Conservation (phyloP, 1,139 yeast species). For the Blastobotrys apis region DNA sequence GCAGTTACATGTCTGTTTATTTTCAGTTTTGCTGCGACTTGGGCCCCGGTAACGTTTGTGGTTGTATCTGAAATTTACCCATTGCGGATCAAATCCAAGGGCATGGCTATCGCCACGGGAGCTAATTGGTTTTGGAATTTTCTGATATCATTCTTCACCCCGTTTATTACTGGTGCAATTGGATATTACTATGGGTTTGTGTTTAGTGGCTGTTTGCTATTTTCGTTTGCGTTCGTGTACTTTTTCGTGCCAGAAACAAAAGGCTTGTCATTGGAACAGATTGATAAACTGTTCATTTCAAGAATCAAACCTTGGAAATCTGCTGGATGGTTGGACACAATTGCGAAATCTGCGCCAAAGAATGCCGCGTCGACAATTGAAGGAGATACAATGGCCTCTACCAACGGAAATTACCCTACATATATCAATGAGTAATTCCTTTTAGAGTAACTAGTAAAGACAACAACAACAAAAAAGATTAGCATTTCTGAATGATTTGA, state of each 20-base stretch:
- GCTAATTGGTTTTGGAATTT: conserved; percentile 80
- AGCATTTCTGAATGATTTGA: too few relatives aligned
- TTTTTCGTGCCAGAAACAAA: conserved; percentile 68
- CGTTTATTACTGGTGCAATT: conserved; percentile 45
- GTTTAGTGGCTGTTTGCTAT: conserved; percentile 68
- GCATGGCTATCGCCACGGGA: conserved; percentile 65
- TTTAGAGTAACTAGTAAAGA: too few relatives aligned
- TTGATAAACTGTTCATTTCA: conserved; percentile 37
- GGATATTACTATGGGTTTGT: conserved; percentile 66
- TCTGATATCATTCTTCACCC: conserved; percentile 47
- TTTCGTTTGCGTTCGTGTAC: conserved; percentile 57
- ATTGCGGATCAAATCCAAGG: conserved; percentile 70
- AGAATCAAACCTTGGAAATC: conserved; percentile 9
- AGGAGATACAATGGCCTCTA: not conserved
- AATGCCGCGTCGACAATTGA: too few relatives aligned
- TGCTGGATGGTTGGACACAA: conserved; percentile 4
- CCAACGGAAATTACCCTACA: not conserved
- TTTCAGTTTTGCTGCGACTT: conserved; percentile 77
- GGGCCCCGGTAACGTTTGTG: conserved; percentile 84
- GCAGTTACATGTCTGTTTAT: conserved; percentile 74
- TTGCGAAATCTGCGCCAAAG: not conserved
- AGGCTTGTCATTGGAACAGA: conserved; percentile 70
- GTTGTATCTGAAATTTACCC: conserved; percentile 77
- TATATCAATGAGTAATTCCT: too few relatives aligned
- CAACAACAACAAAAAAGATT: too few relatives aligned